Conservation (phyloP, 208 protist species). For the Balamuthia mandrillaris region DNA sequence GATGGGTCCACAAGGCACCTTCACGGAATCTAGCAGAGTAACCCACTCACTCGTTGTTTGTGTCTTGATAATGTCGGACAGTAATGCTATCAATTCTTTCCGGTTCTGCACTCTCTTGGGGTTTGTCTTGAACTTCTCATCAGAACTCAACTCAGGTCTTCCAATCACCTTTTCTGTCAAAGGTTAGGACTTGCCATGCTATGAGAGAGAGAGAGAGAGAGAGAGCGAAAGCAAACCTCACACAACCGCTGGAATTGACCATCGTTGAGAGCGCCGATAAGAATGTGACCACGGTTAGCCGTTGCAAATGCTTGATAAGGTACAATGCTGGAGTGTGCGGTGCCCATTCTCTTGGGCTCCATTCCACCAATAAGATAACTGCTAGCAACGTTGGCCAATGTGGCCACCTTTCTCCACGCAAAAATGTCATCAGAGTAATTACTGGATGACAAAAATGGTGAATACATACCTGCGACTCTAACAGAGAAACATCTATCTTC, state of each 20-base stretch:
- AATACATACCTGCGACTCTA: too few species aligned
- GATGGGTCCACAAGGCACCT: neutral
- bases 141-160: too few species aligned
- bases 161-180: too few species aligned
- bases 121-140: neutral
- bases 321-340: constrained; percentile 48
- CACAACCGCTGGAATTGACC: constrained; percentile 42
- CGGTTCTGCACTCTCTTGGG: constrained; percentile 34
- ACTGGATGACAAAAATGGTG: too few species aligned
- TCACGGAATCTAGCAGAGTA: neutral
- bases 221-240: neutral
- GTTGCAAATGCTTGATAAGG: constrained; percentile 41
- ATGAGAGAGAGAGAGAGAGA: neutral
- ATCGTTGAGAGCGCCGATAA: constrained; percentile 50
- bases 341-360: constrained; percentile 43
- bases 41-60: neutral
- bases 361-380: constrained; percentile 37
- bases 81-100: neutral
- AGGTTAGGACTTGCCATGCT: neutral
- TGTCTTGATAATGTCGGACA: neutral
- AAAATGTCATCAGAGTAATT: too few species aligned
- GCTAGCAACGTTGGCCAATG: neutral
- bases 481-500: too few species aligned
- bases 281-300: constrained; percentile 29
- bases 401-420: too few species aligned